A percentile compares a stretch with the other conserved stretches of the same genome.
phyloP scores from a whole-genome alignment of 2,329 filamentous ascomycete genomes.

The Fusarium anthophilum region DNA sequence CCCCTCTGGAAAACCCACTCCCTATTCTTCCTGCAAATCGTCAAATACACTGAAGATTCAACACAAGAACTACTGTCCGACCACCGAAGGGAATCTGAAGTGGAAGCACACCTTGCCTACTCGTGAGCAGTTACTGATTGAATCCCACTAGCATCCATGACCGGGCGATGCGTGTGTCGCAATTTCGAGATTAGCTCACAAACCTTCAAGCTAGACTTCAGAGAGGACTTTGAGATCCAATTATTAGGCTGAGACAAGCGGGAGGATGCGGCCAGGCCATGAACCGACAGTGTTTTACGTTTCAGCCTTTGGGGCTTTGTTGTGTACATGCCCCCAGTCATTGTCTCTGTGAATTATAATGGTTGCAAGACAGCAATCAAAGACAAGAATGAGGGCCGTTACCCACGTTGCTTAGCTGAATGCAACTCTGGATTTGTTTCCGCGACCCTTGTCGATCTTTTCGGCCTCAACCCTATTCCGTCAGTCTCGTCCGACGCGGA shows the following conservation, averaged over 20 bases:
- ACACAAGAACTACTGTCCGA: not conserved
- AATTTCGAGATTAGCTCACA: constrained; percentile 30
- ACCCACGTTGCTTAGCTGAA: constrained; percentile 29
- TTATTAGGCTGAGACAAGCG: constrained; percentile 41
- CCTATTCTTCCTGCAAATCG: constrained; percentile 11
- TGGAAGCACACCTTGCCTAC: not conserved
- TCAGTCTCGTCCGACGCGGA: constrained; percentile 40
- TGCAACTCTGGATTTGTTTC: constrained; percentile 39
- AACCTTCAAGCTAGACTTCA: constrained; percentile 36
- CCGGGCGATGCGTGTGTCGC: constrained; percentile 6
- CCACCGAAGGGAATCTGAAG: not conserved
- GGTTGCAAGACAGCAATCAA: constrained; percentile 29
- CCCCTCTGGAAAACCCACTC: constrained; percentile 34
- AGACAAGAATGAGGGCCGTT: constrained; percentile 26
- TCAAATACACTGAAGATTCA: constrained; percentile 14
- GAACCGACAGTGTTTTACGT: constrained; percentile 37
- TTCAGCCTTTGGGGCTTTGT: constrained; percentile 25
- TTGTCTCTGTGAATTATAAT: constrained; percentile 24
- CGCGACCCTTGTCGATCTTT: constrained; percentile 34
- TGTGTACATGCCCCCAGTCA: constrained; percentile 6
- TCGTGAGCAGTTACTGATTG: constrained; percentile 1
- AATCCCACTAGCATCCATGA: constrained; percentile 10
- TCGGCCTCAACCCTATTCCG: constrained; percentile 37
- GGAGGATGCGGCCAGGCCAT: constrained; percentile 36
- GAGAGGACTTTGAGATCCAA: constrained; percentile 34